phyloP scores from a whole-genome alignment of 2,329 filamentous ascomycete genomes.

The Fusarium veterinarium region DNA sequence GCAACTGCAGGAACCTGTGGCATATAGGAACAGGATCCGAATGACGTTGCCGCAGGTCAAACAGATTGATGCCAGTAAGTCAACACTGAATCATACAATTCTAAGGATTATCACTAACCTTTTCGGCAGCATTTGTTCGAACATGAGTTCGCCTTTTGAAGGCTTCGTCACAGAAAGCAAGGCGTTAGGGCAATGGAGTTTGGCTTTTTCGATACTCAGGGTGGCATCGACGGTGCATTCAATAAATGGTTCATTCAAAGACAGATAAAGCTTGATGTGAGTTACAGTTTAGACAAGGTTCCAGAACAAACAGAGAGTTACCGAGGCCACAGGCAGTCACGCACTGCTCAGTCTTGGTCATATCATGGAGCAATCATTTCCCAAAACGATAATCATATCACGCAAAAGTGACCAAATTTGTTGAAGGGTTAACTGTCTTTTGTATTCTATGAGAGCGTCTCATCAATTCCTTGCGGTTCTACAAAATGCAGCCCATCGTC shows the following conservation, averaged over 20 bases:
- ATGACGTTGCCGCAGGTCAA: slow-evolving; percentile 86
- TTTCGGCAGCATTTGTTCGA: slow-evolving; percentile 48
- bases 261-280: slow-evolving; percentile 9
- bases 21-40: slow-evolving; percentile 94
- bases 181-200: slow-evolving; percentile 37
- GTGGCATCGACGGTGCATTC: slow-evolving; percentile 21
- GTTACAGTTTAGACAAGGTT: slow-evolving; percentile 3
- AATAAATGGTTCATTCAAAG: slow-evolving; percentile 8
- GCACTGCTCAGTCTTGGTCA: not conserved
- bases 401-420: not conserved
- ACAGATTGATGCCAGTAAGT: slow-evolving; percentile 98
- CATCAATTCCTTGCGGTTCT: slow-evolving; percentile 35
- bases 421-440: slow-evolving; percentile 37
- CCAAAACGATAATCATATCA: not conserved
- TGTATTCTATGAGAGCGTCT: slow-evolving; percentile 42
- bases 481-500: slow-evolving; percentile 41
- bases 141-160: slow-evolving; percentile 29
- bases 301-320: not conserved
- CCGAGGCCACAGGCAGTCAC: not conserved
- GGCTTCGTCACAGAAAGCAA: slow-evolving; percentile 36
- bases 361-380: not conserved
- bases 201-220: slow-evolving; percentile 24
- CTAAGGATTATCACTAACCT: not conserved
- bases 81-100: not conserved
- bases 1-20: slow-evolving; percentile 79